Percentiles rank a stretch among this genome's conserved stretches.
Conservation (phyloP, 2,329 filamentous ascomycete genomes). For the Xylariaceae sp. region DNA sequence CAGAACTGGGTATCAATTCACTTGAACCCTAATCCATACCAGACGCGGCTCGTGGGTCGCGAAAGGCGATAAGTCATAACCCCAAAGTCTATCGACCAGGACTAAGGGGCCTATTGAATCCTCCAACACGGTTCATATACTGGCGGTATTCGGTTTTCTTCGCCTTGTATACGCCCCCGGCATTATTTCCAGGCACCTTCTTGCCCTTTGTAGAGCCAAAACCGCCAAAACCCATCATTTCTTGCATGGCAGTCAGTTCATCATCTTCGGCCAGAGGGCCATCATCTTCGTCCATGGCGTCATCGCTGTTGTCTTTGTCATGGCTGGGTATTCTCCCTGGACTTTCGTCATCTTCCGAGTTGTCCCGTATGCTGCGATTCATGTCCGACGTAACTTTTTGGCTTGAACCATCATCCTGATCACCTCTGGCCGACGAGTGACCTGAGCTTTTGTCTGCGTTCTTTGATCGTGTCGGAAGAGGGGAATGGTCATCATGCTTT, state of each 20-base stretch:
- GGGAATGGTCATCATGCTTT: slow-evolving; percentile 28
- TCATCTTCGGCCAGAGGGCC: slow-evolving; percentile 58
- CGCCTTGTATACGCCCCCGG: slow-evolving; percentile 78
- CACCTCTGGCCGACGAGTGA: slow-evolving; percentile 37
- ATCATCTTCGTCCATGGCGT: slow-evolving; percentile 33
- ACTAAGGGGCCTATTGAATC: slow-evolving; percentile 76
- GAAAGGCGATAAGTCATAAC: not conserved
- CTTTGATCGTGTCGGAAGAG: slow-evolving; percentile 32
- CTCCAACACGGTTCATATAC: slow-evolving; percentile 87
- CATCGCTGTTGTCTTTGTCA: slow-evolving; percentile 16
- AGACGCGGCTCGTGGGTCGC: not conserved
- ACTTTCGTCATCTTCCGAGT: slow-evolving; percentile 26
- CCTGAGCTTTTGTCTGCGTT: slow-evolving; percentile 17
- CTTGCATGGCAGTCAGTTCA: slow-evolving; percentile 68
- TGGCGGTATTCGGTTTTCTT: slow-evolving; percentile 94
- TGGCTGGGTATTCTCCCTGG: slow-evolving; percentile 15
- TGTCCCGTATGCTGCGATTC: slow-evolving; percentile 18
- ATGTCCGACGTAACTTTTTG: slow-evolving; percentile 22
- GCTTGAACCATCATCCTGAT: slow-evolving; percentile 32
- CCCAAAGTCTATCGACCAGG: slow-evolving; percentile 36
- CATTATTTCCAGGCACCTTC: slow-evolving; percentile 83
- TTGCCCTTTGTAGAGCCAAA: slow-evolving; percentile 86
- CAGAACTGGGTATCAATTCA: slow-evolving; percentile 6
- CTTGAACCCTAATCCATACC: not conserved
- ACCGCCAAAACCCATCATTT: slow-evolving; percentile 83